Evolutionary conservation across 1,139 yeast species (phyloP).

Genomic region (Debaryomycetaceae sp.): DNA sequence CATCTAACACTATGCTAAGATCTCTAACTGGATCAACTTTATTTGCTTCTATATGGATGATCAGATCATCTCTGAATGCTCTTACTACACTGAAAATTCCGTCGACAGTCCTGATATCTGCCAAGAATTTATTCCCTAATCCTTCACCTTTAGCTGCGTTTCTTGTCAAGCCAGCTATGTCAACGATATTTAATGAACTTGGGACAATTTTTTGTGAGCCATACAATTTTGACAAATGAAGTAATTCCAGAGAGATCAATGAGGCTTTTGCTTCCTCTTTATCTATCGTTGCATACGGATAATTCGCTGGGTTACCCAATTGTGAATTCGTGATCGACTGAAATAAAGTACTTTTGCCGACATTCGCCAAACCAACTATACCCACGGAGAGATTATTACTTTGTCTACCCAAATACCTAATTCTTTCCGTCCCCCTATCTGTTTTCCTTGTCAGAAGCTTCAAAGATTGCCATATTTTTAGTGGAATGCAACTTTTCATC

Average conservation of each 20-base stretch:
- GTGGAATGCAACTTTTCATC: not conserved
- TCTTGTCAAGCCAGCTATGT: conserved; percentile 72
- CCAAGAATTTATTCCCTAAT: conserved; percentile 68
- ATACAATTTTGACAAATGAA: conserved; percentile 42
- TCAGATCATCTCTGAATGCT: conserved; percentile 65
- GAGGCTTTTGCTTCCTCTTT: conserved; percentile 65
- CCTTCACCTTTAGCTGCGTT: conserved; percentile 79
- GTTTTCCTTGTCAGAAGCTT: conserved; percentile 7
- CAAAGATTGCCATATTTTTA: not conserved
- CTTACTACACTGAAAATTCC: conserved; percentile 71
- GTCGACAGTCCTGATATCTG: conserved; percentile 70
- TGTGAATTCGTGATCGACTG: conserved; percentile 69
- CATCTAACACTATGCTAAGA: conserved; percentile 66
- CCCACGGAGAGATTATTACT: conserved; percentile 54
- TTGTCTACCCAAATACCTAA: conserved; percentile 45
- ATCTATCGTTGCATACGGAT: conserved; percentile 77
- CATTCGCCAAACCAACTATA: conserved; percentile 74
- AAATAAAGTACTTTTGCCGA: conserved; percentile 67
- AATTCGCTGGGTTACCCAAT: conserved; percentile 74
- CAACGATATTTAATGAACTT: conserved; percentile 58
- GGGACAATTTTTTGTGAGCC: conserved; percentile 51
- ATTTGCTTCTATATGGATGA: conserved; percentile 63
- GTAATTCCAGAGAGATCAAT: conserved; percentile 53
- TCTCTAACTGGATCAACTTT: conserved; percentile 68
- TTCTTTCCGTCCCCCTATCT: not conserved